Conservation (phyloP, 2,329 filamentous ascomycete species). For the Penicillium sp. region DNA sequence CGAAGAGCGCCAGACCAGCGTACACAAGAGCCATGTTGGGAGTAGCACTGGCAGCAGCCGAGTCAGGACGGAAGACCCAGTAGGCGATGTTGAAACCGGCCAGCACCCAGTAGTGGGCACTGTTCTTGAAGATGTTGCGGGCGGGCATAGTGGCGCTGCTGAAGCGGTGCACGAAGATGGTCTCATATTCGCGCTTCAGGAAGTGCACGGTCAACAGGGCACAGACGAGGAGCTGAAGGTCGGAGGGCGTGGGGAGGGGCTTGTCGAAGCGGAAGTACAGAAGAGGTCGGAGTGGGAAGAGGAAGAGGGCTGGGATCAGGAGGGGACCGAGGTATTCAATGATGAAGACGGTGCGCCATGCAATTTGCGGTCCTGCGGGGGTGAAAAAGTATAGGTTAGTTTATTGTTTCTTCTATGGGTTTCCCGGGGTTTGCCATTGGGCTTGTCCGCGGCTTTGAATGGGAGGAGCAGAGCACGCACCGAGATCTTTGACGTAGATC, state of each 20-base stretch:
- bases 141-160: constrained; percentile 90
- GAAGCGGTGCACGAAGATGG: constrained; percentile 91
- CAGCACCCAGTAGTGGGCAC: constrained; percentile 85
- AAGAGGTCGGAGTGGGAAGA: constrained; percentile 67
- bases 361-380: constrained; percentile 73
- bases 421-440: not conserved
- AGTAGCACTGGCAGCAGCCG: constrained; percentile 57
- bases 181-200: constrained; percentile 91
- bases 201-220: constrained; percentile 77
- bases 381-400: constrained; percentile 20
- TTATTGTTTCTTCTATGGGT: not conserved
- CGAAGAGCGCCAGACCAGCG: constrained; percentile 66
- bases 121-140: constrained; percentile 91
- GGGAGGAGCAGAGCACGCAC: constrained; percentile 48
- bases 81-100: constrained; percentile 77
- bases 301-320: constrained; percentile 72
- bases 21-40: constrained; percentile 57
- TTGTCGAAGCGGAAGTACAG: constrained; percentile 58
- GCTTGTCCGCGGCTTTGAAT: not conserved
- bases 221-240: constrained; percentile 68
- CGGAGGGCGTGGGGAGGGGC: constrained; percentile 54
- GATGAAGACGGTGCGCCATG: constrained; percentile 89
- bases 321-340: constrained; percentile 93
- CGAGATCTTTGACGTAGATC: constrained; percentile 88
- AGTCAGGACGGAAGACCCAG: constrained; percentile 76